These are phyloP conservation scores for Geranomyces variabilis DNA, from an alignment of 192 early-diverging fungal genomes.

Conservation along the genomic window DNA sequence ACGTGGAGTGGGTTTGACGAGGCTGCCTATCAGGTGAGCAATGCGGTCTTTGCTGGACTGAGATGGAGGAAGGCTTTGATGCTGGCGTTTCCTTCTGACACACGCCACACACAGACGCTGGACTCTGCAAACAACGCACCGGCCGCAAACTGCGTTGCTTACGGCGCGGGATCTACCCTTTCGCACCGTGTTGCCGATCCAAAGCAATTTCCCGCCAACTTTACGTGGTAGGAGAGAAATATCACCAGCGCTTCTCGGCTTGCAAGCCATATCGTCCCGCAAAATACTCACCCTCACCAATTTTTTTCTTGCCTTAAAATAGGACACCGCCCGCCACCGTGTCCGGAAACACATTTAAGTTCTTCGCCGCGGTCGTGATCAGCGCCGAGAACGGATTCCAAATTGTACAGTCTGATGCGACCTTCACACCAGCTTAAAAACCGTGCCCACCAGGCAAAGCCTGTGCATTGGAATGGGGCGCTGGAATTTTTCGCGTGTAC, in stretches of 20 bases:
- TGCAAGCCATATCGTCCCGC: no score
- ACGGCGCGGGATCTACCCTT: neutral
- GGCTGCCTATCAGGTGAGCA: slow-evolving; percentile 1
- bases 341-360: neutral
- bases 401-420: neutral
- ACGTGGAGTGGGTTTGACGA: neutral
- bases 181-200: neutral
- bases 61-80: neutral
- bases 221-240: neutral
- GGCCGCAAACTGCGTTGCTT: neutral
- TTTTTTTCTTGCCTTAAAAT: neutral
- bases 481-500: no score
- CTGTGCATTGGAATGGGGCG: no score
- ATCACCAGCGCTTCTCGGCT: neutral
- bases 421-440: neutral
- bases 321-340: neutral
- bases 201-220: neutral
- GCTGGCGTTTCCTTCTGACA: neutral
- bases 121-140: neutral
- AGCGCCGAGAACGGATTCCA: neutral
- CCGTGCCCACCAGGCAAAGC: no score
- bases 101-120: neutral
- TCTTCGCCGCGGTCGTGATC: neutral
- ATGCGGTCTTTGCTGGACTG: neutral
- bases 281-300: no score